phyloP scores from a whole-genome alignment of 2,329 filamentous ascomycete genomes.

The Grosmannia penicillata region DNA sequence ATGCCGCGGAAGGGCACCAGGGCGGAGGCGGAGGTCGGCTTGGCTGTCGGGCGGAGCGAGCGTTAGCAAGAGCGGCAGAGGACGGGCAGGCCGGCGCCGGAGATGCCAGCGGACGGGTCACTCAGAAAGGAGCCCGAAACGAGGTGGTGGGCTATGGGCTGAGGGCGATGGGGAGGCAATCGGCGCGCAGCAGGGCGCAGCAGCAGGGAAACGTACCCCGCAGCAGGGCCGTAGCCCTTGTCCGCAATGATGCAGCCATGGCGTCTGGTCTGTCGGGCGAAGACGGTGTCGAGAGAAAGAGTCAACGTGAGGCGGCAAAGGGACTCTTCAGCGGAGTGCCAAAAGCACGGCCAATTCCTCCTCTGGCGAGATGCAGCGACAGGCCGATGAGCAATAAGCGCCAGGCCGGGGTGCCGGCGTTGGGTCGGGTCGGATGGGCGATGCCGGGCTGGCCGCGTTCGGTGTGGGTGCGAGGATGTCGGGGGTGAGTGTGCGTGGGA shows the following conservation, averaged over 20 bases:
- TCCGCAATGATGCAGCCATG: conserved; percentile 35
- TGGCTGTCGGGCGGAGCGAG: conserved; percentile 32
- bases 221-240: conserved; percentile 35
- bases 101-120: not conserved
- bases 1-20: conserved; percentile 47
- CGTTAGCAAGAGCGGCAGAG: not conserved
- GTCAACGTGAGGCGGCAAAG: too few species aligned
- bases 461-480: not conserved
- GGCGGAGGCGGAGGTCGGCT: conserved; percentile 38
- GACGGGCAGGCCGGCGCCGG: not conserved
- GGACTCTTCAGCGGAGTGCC: too few species aligned
- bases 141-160: too few species aligned
- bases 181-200: not conserved
- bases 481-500: conserved; percentile 1
- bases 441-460: not conserved
- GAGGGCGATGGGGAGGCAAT: too few species aligned
- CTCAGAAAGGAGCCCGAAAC: too few species aligned
- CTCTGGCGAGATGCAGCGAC: not conserved
- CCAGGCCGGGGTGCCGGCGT: too few species aligned
- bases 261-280: conserved; percentile 10
- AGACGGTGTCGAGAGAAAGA: conserved; percentile 1
- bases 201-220: conserved; percentile 25
- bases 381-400: not conserved
- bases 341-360: not conserved
- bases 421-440: not conserved